Evolutionary conservation across 2,329 filamentous ascomycete genomes (phyloP).

Genomic region (Chalara sp.): DNA sequence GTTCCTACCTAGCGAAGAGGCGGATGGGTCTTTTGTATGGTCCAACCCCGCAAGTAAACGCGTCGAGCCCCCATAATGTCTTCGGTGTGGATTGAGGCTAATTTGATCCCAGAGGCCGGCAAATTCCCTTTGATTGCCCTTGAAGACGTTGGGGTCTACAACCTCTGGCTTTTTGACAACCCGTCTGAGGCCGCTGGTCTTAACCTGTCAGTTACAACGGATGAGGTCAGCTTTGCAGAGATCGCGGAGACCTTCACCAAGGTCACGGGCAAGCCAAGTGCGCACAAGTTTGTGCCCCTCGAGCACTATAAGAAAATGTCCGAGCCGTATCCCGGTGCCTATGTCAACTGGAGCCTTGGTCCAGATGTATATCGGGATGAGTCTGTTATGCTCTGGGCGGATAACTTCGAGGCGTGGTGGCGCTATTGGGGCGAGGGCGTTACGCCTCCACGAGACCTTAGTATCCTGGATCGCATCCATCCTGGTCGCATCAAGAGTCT

Average conservation of each 20-base stretch:
- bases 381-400: slow-evolving; percentile 9
- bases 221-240: slow-evolving; percentile 12
- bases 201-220: slow-evolving; percentile 13
- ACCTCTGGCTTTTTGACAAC: slow-evolving; percentile 17
- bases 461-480: slow-evolving; percentile 12
- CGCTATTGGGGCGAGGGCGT: slow-evolving; percentile 8
- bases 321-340: slow-evolving; percentile 9
- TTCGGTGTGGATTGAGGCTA: no score
- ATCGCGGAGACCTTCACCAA: slow-evolving; percentile 7
- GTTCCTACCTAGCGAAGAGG: slow-evolving; percentile 12
- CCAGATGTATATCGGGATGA: slow-evolving; percentile 11
- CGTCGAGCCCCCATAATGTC: neutral
- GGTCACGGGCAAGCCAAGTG: slow-evolving; percentile 3
- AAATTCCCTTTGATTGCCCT: slow-evolving; percentile 14
- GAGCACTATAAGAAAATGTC: slow-evolving; percentile 5
- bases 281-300: slow-evolving; percentile 1
- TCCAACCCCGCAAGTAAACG: slow-evolving; percentile 5
- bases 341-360: slow-evolving; percentile 7
- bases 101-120: neutral
- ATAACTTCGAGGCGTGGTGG: slow-evolving; percentile 15
- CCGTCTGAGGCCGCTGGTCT: slow-evolving; percentile 7
- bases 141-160: slow-evolving; percentile 14
- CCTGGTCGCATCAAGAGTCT: slow-evolving; percentile 7
- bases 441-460: slow-evolving; percentile 4
- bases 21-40: slow-evolving; percentile 3